phyloP scores from a whole-genome alignment of 2,329 filamentous ascomycete species.

The Talaromyces verruculosus region DNA sequence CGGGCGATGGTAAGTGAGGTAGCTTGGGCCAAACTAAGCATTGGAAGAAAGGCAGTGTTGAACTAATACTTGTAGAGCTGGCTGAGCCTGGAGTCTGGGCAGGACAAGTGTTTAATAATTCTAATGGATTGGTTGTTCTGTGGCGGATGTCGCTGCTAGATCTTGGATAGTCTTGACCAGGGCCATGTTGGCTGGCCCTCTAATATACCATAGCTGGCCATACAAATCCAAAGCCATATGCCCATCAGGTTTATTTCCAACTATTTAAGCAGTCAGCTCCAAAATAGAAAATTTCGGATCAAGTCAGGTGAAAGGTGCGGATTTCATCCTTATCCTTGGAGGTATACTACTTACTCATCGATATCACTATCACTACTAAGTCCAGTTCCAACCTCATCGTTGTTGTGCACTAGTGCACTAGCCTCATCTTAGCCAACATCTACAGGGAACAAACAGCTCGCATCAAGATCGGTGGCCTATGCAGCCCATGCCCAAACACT shows the following conservation, averaged over 20 bases:
- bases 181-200: neutral
- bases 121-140: neutral
- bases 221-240: neutral
- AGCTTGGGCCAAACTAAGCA: neutral
- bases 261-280: neutral
- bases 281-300: neutral
- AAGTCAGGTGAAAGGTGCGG: neutral
- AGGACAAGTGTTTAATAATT: neutral
- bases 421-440: neutral
- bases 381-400: neutral
- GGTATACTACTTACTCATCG: neutral
- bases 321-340: too few relatives aligned
- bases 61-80: neutral
- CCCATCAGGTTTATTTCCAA: neutral
- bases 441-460: neutral
- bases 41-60: neutral
- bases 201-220: neutral
- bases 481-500: too few relatives aligned
- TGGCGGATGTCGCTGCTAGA: neutral
- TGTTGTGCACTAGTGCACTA: neutral
- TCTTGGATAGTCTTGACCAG: neutral
- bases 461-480: neutral
- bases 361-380: neutral
- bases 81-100: neutral
- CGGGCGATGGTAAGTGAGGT: neutral